Base-by-base conservation (phyloP, 2,329 filamentous ascomycete species). In the Aspergillus sojae region DNA sequence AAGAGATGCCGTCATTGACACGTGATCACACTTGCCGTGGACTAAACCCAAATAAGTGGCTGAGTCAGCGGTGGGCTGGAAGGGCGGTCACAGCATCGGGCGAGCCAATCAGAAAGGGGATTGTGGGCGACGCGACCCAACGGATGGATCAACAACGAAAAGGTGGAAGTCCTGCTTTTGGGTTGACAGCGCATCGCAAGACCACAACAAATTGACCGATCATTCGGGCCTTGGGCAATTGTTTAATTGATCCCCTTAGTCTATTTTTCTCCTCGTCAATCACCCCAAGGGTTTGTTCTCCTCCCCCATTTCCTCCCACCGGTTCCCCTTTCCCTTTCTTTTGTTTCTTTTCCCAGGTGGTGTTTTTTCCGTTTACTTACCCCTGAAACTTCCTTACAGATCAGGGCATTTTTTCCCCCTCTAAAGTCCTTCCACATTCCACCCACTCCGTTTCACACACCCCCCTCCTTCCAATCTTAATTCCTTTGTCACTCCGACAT, bases 171-270 rank as follows among this genome's bases (percentile, higher is more conserved):
- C 57, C 65, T 57, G 58, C 58, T 60, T 67, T 57, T 62, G 63
- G 63, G 60, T 63, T 63, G 68, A 70, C 72, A 75, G 73, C 74
- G 74, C 73, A 80, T 79, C 80, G 80, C 79, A 81, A 78, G 79
- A 61, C 80, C 79, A 80, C 81, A 80, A 81, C 80, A 80, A 80
- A 80, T 68, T 48, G 65, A 63, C 79, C 79, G 78, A 77, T 75
- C 75, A 61, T 59, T 53, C 56, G 32, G 45, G 69, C 46, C 21
- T 43, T 50, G 50, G 53, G n/a, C 46, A 57, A 58, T 59, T 66
- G 62, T 57, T 66, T 46, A 57, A 58, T 60, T 43, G 30, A 58
- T 32, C 56, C 34, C 64, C 48, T 16, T 55, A 54, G 46, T 55
- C 58, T 65, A 61, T 32, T 55, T 46, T 46, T 59, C 30, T 56